Conservation (phyloP, 1,284 basidiomycete species). For the Naganishia albida region DNA sequence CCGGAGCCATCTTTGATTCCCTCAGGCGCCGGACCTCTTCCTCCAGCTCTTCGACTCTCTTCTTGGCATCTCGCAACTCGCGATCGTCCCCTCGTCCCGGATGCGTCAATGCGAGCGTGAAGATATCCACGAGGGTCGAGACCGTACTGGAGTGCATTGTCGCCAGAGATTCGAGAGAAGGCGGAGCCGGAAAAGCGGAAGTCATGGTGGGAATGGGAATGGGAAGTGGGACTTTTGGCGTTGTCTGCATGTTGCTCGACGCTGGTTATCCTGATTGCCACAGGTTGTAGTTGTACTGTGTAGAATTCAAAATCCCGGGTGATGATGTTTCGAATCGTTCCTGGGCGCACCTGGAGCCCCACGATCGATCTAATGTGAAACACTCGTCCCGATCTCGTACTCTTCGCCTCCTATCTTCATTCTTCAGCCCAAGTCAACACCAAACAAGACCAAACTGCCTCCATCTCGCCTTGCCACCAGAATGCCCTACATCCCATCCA, state of each 20-base stretch:
- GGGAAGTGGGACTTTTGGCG: neutral
- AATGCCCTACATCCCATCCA: slow-evolving; percentile 30
- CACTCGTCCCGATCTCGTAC: too few relatives aligned
- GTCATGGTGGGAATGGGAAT: slow-evolving; percentile 11
- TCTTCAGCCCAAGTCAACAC: too few relatives aligned
- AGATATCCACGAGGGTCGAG: slow-evolving; percentile 19
- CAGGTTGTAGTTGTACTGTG: too few relatives aligned
- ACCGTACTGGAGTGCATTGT: slow-evolving; percentile 18
- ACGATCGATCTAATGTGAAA: too few relatives aligned
- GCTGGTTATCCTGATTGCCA: neutral
- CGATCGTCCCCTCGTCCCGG: neutral
- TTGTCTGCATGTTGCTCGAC: neutral
- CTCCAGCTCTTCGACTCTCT: slow-evolving; percentile 47
- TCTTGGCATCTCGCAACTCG: slow-evolving; percentile 47
- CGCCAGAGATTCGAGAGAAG: slow-evolving; percentile 14
- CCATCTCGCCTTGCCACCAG: neutral
- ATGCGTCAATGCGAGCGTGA: slow-evolving; percentile 17
- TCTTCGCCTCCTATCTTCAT: too few relatives aligned
- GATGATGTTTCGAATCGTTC: too few relatives aligned
- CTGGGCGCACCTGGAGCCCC: too few relatives aligned
- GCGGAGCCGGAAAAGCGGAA: neutral
- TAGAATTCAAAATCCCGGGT: too few relatives aligned
- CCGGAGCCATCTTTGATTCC: slow-evolving; percentile 37
- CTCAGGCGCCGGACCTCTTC: slow-evolving; percentile 42
- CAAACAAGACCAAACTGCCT: too few relatives aligned